Base-by-base conservation (phyloP, 2,329 filamentous ascomycete species). In the Bipolaris gigantea region DNA sequence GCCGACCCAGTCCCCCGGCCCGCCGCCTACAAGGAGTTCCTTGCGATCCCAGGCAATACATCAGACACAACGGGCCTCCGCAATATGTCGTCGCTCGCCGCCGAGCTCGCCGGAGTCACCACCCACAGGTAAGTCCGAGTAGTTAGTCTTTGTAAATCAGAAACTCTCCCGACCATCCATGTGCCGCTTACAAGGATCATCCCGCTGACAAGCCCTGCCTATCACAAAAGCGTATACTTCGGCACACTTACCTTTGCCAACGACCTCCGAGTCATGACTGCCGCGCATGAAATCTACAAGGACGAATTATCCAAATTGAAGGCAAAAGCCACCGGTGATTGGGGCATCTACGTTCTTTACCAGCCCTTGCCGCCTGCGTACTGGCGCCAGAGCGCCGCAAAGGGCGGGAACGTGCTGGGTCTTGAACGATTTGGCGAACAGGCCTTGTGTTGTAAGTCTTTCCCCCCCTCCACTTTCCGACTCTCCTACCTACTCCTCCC, bases 341-440 rank as follows among this genome's bases (percentile, higher is more conserved):
- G 73, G 60, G 48, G 65, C 15, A 71, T 69, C 15, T 65, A 74
- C 7, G 61, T 58, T 11, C 64, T 71, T 6, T 72, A 75, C 47
- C 74, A 77, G 57, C 66, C 76, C 23, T 67, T 79, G 23, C 73
- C 77, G 11, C 70, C 71, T n/a, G 59, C 74, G 3, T 71, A 74
- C 54, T 67, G 64, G 42, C 57, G 69, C 46, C 61, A 74, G 13
- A 74, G 73, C 25, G 54, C 55, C 5, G 66, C 67, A 32, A 72
- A 68, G 45, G 74, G 77, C 49, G 75, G 74, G 36, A 77, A 76
- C 56, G 70, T 79, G 43, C 65, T 79, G 30, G 74, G 73, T 4
- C 62, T 79, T 10, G 64, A 66, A 27, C 62, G 62, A 2, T 66
- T 66, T 39, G 49, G 53, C 13, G 52, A 52, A 1, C 55, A 59